Evolutionary conservation across 2,329 filamentous ascomycete species (phyloP).

Genomic region (Ascochyta clinopodiicola): DNA sequence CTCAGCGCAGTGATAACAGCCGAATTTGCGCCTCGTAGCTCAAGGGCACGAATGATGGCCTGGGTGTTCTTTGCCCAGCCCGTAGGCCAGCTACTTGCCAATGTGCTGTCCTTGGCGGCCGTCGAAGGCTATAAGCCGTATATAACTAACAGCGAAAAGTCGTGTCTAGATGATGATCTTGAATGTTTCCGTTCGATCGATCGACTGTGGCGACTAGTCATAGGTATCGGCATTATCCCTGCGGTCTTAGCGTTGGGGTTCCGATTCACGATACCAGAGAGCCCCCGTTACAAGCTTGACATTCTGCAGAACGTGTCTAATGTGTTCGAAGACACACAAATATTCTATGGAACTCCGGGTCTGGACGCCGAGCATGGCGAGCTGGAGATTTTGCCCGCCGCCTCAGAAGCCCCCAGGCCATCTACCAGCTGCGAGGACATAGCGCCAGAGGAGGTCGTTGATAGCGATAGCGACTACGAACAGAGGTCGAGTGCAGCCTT

Average conservation of each 20-base stretch:
- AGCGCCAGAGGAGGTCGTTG: slow-evolving; percentile 33
- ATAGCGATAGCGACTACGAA: slow-evolving; percentile 36
- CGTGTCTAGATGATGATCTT: slow-evolving; percentile 26
- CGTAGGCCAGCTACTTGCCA: slow-evolving; percentile 47
- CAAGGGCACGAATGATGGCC: slow-evolving; percentile 50
- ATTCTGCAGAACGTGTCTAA: slow-evolving; percentile 45
- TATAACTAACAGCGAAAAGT: slow-evolving; percentile 25
- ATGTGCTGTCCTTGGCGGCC: slow-evolving; percentile 38
- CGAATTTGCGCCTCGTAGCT: slow-evolving; percentile 49
- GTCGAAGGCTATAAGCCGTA: slow-evolving; percentile 35
- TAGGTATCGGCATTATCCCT: slow-evolving; percentile 47
- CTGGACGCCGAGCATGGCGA: slow-evolving; percentile 33
- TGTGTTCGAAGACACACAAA: slow-evolving; percentile 43
- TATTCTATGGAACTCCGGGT: slow-evolving; percentile 40
- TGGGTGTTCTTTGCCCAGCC: slow-evolving; percentile 53
- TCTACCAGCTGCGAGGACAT: slow-evolving; percentile 34
- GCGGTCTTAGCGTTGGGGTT: slow-evolving; percentile 44
- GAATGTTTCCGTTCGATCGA: slow-evolving; percentile 45
- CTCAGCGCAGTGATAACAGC: slow-evolving; percentile 48
- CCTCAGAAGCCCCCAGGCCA: slow-evolving; percentile 18
- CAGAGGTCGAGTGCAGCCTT: slow-evolving; percentile 17
- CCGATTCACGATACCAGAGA: slow-evolving; percentile 51
- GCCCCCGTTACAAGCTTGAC: slow-evolving; percentile 50
- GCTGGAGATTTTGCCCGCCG: slow-evolving; percentile 35
- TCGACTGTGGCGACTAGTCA: slow-evolving; percentile 49